These are phyloP conservation scores for Phytophthora pseudosyringae DNA, from an alignment of 352 stramenopile genomes.

Conservation along the genomic window DNA sequence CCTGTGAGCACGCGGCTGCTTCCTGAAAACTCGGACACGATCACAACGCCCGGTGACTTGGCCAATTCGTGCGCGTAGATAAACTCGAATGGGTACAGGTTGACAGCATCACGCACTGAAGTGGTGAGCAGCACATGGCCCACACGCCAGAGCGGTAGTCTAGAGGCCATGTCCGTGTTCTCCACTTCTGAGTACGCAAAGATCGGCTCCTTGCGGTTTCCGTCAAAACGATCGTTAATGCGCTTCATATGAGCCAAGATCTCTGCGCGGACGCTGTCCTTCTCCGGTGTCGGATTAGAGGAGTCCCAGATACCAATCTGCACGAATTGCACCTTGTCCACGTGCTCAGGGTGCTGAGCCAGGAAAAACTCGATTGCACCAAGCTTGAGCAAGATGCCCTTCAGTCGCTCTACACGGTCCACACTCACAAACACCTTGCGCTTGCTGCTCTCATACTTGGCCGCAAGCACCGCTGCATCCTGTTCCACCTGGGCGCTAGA, in stretches of 20 bases:
- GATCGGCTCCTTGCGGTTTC: slow-evolving; percentile 50
- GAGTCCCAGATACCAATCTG: slow-evolving; percentile 83
- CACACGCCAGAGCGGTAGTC: slow-evolving; percentile 75
- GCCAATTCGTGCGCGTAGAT: slow-evolving; percentile 82
- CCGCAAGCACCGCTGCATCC: slow-evolving; percentile 45
- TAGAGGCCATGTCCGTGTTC: slow-evolving; percentile 81
- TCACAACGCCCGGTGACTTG: slow-evolving; percentile 89
- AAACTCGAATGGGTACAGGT: slow-evolving; percentile 89
- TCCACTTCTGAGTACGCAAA: slow-evolving; percentile 78
- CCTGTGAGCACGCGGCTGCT: slow-evolving; percentile 97
- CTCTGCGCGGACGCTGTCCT: slow-evolving; percentile 64
- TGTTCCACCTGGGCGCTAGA: slow-evolving; percentile 59
- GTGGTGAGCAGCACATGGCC: slow-evolving; percentile 80
- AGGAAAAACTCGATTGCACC: slow-evolving; percentile 96
- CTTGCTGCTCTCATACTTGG: slow-evolving; percentile 62
- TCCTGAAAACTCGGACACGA: slow-evolving; percentile 98
- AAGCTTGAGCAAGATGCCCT: slow-evolving; percentile 98
- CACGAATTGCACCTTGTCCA: slow-evolving; percentile 87
- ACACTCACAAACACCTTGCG: slow-evolving; percentile 93
- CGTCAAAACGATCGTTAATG: slow-evolving; percentile 74
- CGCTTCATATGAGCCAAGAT: slow-evolving; percentile 65
- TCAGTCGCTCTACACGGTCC: slow-evolving; percentile 96
- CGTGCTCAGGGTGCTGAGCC: slow-evolving; percentile 73
- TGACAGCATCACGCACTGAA: slow-evolving; percentile 82
- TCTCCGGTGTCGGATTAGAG: slow-evolving; percentile 77